Conservation (phyloP, 139 green algal genomes). For the Coelastrella sp. region DNA sequence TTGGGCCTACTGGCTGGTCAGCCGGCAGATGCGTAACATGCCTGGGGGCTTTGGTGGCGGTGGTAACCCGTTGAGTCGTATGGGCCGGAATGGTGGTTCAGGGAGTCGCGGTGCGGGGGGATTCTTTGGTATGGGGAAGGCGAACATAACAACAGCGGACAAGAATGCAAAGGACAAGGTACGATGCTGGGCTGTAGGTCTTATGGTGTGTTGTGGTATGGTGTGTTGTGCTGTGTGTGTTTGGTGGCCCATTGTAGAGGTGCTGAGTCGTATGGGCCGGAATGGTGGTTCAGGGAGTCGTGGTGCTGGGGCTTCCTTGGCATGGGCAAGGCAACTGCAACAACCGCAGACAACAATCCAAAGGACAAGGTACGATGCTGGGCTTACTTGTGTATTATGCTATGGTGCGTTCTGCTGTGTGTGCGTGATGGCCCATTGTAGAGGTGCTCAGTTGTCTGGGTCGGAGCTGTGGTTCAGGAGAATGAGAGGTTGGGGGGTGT, state of each 20-base stretch:
- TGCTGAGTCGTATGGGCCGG: constrained; percentile 72
- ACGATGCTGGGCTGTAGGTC: not conserved
- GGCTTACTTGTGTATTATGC: not conserved
- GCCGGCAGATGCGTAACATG: constrained; percentile 66
- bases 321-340: constrained; percentile 78
- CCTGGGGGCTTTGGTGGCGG: constrained; percentile 20
- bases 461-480: too few species aligned
- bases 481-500: constrained; percentile 74
- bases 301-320: constrained; percentile 80
- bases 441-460: too few species aligned
- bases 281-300: constrained; percentile 61
- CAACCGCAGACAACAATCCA: constrained; percentile 88
- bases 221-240: not conserved
- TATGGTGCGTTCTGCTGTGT: not conserved
- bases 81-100: constrained; percentile 68
- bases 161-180: constrained; percentile 90
- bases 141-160: constrained; percentile 78
- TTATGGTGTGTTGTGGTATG: not conserved
- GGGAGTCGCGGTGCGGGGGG: constrained; percentile 60
- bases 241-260: not conserved
- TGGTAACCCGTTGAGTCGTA: constrained; percentile 70
- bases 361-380: constrained; percentile 75
- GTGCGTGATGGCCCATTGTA: too few species aligned
- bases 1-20: constrained; percentile 87
- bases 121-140: constrained; percentile 88